phyloP scores from a whole-genome alignment of 2,329 filamentous ascomycete species.

The Talaromyces pinophilus region DNA sequence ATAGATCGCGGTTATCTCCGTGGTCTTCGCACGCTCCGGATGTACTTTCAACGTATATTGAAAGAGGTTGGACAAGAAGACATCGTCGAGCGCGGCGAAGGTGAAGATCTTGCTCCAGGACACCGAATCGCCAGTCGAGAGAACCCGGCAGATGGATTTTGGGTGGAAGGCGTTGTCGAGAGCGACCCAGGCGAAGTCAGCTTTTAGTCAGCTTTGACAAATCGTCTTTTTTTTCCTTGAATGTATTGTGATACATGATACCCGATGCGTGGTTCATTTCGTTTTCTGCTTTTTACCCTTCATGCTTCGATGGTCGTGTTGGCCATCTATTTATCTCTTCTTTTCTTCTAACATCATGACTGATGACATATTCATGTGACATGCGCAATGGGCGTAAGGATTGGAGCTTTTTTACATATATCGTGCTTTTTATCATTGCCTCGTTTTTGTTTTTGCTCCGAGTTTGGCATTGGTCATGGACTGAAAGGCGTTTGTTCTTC shows the following conservation, averaged over 20 bases:
- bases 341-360: slow-evolving; percentile 16
- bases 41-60: slow-evolving; percentile 87
- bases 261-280: slow-evolving; percentile 17
- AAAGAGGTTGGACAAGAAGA: slow-evolving; percentile 63
- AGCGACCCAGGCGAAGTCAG: slow-evolving; percentile 48
- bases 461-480: slow-evolving; percentile 18
- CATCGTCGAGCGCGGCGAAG: slow-evolving; percentile 47
- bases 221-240: neutral
- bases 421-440: neutral
- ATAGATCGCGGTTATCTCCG: slow-evolving; percentile 88
- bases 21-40: slow-evolving; percentile 73
- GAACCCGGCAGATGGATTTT: slow-evolving; percentile 36
- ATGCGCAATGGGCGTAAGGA: slow-evolving; percentile 17
- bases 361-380: slow-evolving; percentile 22
- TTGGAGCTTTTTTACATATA: slow-evolving; percentile 12
- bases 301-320: neutral
- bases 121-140: slow-evolving; percentile 37
- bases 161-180: slow-evolving; percentile 47
- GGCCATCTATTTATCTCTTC: neutral
- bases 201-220: slow-evolving; percentile 31
- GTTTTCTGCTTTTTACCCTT: neutral
- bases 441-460: neutral
- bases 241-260: slow-evolving; percentile 20
- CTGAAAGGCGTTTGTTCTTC: slow-evolving; percentile 16
- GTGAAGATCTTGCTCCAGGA: slow-evolving; percentile 42